Evolutionary conservation across 805 yeast species (phyloP), one percentile per base, ranked within the genome.

Genomic region (Schizosaccharomyces lindneri): DNA sequence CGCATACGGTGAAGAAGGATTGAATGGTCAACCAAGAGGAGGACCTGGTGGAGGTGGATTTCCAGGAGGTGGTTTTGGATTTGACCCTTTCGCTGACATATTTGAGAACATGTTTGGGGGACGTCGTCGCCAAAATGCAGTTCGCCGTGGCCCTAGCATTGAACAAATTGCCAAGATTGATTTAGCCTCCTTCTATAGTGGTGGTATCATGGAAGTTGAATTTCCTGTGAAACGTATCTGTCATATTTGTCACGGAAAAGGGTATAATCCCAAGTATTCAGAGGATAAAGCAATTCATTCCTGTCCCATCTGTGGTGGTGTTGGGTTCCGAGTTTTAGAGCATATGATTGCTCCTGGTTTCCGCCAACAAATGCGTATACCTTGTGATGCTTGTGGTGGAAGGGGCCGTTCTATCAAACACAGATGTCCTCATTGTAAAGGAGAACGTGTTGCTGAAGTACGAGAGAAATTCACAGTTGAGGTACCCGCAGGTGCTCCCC

Each of bases 331-430:
- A 48, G 69, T 82, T 6, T 78, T 83, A 62, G 77, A 80, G 60
- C 76, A 84, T 63, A 95, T 89, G 70, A 72, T 90, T 65, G 97
- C 87, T 0, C 95, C 94, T 4, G 89, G 89, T 6, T 86, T 93
- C 87, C 74, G 86, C 64, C 97, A 93, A 72, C 85, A 83, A 64
- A 77, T 89, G 66, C 90, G 86, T 70, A 78, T 81, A 55, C 76
- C 77, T 3, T 93, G 98, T 77, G 87, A 84, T 62, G 73, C 74
- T 61, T 93, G 98, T 76, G 73, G 74, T 11, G 97, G 97, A 43
- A 73, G 76, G 55, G 98, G 98, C 13, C 74, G 79, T 62, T 72
- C 76, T 6, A 83, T 87, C 51, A 74, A 78, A 59, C 74, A 83
- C 65, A 76, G 76, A 55, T 93, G 98, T 74, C 69, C 74, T 19